Evolutionary conservation across 306 rosid species (phyloP).

Genomic region (Castanopsis chinensis): DNA sequence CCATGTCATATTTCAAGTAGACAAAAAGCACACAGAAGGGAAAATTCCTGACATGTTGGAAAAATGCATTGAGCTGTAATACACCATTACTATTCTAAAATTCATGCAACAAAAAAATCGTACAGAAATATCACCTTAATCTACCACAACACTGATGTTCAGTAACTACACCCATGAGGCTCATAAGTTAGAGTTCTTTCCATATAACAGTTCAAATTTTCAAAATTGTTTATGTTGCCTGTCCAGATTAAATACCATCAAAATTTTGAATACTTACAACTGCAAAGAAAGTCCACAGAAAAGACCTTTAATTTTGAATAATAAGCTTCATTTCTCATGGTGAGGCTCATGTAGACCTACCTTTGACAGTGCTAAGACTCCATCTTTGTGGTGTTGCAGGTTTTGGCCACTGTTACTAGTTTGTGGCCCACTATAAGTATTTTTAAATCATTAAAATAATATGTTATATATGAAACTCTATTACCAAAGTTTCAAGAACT

Average conservation of each 20-base stretch:
- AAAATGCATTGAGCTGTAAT: neutral
- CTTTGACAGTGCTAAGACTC: neutral
- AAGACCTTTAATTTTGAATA: neutral
- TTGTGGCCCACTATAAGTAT: neutral
- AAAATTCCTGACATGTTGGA: neutral
- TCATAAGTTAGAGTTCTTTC: neutral
- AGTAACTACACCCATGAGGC: neutral
- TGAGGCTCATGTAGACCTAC: neutral
- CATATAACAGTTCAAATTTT: neutral
- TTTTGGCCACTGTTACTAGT: neutral
- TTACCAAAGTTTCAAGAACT: too few species aligned
- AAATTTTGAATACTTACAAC: neutral
- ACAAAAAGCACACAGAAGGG: constrained; percentile 16
- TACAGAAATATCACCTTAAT: neutral
- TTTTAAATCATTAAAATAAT: too few species aligned
- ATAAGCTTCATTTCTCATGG: neutral
- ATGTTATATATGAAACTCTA: too few species aligned
- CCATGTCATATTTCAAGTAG: constrained; percentile 11
- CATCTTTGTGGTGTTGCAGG: neutral
- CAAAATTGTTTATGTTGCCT: neutral
- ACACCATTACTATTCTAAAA: neutral
- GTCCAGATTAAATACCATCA: neutral
- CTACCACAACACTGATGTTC: neutral
- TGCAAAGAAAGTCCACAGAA: neutral
- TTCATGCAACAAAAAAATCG: neutral